Conservation (phyloP, 1,284 basidiomycete genomes). For the Apiotrichum siamense region DNA sequence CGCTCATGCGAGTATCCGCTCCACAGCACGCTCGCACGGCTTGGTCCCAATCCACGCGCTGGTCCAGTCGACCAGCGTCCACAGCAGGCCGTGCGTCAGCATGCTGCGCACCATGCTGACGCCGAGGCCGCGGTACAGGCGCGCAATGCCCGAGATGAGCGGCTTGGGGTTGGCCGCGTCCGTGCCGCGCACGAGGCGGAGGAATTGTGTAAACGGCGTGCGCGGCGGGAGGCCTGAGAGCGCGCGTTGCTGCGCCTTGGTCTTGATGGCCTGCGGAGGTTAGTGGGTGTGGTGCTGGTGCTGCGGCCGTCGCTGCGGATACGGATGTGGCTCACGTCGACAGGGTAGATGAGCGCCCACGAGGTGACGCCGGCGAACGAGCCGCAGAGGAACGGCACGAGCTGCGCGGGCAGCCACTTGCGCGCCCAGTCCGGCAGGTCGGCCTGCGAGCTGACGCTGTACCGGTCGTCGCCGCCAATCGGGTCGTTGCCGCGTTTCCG, state of each 20-base stretch:
- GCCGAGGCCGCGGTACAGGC: conserved; percentile 43
- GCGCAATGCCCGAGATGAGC: conserved; percentile 34
- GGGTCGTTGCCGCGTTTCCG: conserved; percentile 7
- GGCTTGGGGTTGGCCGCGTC: conserved; percentile 43
- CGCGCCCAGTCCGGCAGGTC: conserved; percentile 44
- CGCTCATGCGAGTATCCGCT: conserved; percentile 2
- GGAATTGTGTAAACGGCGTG: conserved; percentile 38
- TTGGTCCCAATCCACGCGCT: conserved; percentile 40
- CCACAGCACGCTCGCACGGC: conserved; percentile 19
- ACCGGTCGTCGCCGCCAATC: conserved; percentile 2
- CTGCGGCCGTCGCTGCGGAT: no score
- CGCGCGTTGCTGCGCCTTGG: conserved; percentile 45
- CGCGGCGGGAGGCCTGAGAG: conserved; percentile 38
- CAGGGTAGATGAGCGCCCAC: conserved; percentile 48
- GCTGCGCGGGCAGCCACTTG: conserved; percentile 32
- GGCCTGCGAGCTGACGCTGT: conserved; percentile 21
- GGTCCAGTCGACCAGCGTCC: conserved; percentile 46
- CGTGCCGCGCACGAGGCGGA: conserved; percentile 40
- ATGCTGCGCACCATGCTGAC: conserved; percentile 46
- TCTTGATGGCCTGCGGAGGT: conserved; percentile 43
- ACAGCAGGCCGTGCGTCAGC: conserved; percentile 46
- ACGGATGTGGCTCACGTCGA: conserved; percentile 48
- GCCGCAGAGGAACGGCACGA: conserved; percentile 46
- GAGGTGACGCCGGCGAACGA: conserved; percentile 45
- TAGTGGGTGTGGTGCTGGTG: no score